These are phyloP conservation scores for Starmerella stellata DNA, from an alignment of 805 yeast genomes.

Conservation along the genomic window DNA sequence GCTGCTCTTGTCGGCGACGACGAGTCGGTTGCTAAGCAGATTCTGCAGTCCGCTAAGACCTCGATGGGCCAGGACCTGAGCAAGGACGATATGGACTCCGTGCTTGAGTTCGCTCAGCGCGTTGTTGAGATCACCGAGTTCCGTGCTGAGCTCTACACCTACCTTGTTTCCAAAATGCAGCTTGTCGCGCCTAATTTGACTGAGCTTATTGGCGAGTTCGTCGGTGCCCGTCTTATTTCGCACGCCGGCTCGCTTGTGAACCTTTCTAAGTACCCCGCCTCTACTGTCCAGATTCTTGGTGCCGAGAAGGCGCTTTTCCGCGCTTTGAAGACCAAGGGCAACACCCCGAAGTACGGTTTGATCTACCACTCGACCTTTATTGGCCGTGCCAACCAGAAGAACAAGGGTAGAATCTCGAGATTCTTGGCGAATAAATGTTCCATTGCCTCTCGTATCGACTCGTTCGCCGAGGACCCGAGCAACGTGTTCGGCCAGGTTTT, in stretches of 20 bases:
- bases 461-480: conserved; percentile 86
- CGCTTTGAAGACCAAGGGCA: conserved; percentile 90
- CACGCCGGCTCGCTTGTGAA: conserved; percentile 96
- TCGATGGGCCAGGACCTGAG: conserved; percentile 98
- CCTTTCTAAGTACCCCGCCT: conserved; percentile 95
- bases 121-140: conserved; percentile 83
- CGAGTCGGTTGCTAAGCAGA: conserved; percentile 76
- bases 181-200: conserved; percentile 94
- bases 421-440: conserved; percentile 98
- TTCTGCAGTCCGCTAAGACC: conserved; percentile 86
- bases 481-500: conserved; percentile 76
- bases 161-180: conserved; percentile 89
- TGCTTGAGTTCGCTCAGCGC: conserved; percentile 78
- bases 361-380: conserved; percentile 89
- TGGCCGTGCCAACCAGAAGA: conserved; percentile 85
- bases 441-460: conserved; percentile 95
- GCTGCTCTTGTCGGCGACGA: conserved; percentile 84
- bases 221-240: conserved; percentile 94
- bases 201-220: conserved; percentile 94
- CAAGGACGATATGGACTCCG: conserved; percentile 84
- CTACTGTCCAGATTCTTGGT: conserved; percentile 94
- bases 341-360: conserved; percentile 91
- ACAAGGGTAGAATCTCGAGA: conserved; percentile 97
- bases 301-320: conserved; percentile 94
- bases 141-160: conserved; percentile 65